Evolutionary conservation across 2,329 filamentous ascomycete genomes (phyloP).

Genomic region (Dactylellina leptospora): DNA sequence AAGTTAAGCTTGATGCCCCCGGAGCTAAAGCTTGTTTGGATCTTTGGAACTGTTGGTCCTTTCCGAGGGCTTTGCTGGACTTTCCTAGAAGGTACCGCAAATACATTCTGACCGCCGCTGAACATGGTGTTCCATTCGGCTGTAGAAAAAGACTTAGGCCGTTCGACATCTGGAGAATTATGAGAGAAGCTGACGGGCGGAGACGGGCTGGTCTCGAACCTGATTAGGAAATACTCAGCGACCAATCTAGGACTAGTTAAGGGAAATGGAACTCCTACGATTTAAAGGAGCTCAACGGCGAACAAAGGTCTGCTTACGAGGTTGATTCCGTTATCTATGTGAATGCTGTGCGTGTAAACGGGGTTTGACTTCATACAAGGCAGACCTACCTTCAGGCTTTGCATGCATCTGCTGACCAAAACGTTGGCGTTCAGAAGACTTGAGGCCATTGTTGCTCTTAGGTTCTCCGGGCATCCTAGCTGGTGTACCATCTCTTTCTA

Average conservation of each 20-base stretch:
- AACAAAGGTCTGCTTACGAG: slow-evolving; percentile 16
- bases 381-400: slow-evolving; percentile 25
- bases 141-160: slow-evolving; percentile 34
- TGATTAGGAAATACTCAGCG: no score
- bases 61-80: slow-evolving; percentile 43
- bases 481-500: slow-evolving; percentile 22
- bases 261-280: slow-evolving; percentile 12
- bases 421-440: slow-evolving; percentile 21
- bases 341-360: no score
- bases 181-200: slow-evolving; percentile 22
- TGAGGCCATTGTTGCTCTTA: slow-evolving; percentile 4
- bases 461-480: slow-evolving; percentile 6
- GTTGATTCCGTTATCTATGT: no score
- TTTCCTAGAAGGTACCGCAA: slow-evolving; percentile 29
- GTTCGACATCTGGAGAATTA: slow-evolving; percentile 9
- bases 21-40: slow-evolving; percentile 39
- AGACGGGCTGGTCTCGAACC: slow-evolving; percentile 33
- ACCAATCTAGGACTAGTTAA: not conserved
- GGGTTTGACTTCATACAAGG: no score
- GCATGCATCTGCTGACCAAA: slow-evolving; percentile 16
- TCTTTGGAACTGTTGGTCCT: slow-evolving; percentile 30
- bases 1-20: slow-evolving; percentile 23
- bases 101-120: slow-evolving; percentile 40
- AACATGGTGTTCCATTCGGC: slow-evolving; percentile 46
- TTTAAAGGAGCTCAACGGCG: slow-evolving; percentile 29